These are phyloP conservation scores for Cladophialophora carrionii DNA, from an alignment of 2,329 filamentous ascomycete genomes.

Conservation along the genomic window DNA sequence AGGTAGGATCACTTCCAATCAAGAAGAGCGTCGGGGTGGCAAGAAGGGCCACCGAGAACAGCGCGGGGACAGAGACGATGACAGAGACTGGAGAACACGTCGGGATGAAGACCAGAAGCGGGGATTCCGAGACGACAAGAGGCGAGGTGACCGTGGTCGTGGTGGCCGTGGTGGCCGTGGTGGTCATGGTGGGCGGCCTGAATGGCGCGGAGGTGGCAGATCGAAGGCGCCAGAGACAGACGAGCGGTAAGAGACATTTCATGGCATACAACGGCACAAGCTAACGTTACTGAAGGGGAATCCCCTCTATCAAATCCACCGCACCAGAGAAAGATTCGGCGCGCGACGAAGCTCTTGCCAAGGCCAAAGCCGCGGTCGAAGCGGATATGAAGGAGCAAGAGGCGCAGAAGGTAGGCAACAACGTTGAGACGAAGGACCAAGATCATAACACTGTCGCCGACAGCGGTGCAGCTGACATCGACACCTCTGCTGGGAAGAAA, in stretches of 20 bases:
- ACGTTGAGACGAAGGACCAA: conserved; percentile 21
- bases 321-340: conserved; percentile 26
- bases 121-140: conserved; percentile 44
- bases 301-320: conserved; percentile 48
- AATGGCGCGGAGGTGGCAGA: conserved; percentile 42
- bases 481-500: conserved; percentile 47
- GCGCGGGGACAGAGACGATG: conserved; percentile 42
- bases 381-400: conserved; percentile 38
- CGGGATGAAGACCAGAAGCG: conserved; percentile 51
- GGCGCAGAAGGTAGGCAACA: conserved; percentile 26
- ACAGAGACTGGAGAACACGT: conserved; percentile 51
- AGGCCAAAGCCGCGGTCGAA: conserved; percentile 38
- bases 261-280: conserved; percentile 22
- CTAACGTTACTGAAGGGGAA: conserved; percentile 45
- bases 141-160: conserved; percentile 42
- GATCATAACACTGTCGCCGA: conserved; percentile 16
- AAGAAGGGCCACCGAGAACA: conserved; percentile 46
- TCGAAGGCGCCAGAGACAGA: conserved; percentile 46
- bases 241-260: conserved; percentile 44
- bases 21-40: conserved; percentile 49
- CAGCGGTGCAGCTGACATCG: conserved; percentile 13
- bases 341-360: conserved; percentile 37
- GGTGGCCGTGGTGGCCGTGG: conserved; percentile 37
- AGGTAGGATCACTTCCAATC: conserved; percentile 67
- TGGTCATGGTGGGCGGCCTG: conserved; percentile 7